Percentiles rank a stretch among this genome's conserved stretches.
Evolutionary conservation across 2,329 filamentous ascomycete species (phyloP).

Genomic region (Cladosporium austrohemisphaericum): DNA sequence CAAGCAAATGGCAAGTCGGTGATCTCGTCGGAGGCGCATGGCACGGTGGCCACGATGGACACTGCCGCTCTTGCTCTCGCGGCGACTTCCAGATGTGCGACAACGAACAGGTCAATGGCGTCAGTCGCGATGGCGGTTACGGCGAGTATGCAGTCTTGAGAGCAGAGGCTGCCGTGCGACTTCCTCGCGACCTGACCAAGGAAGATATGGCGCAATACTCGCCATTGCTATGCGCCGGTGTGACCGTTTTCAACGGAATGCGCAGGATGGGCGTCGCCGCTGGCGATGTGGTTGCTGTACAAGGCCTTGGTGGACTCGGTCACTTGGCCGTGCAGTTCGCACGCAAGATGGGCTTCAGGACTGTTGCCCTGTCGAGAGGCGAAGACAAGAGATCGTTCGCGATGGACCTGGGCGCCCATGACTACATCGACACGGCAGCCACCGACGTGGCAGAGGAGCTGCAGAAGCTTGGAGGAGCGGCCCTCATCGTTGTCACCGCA

Average conservation of each 20-base stretch:
- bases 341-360: constrained; percentile 50
- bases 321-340: constrained; percentile 54
- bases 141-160: constrained; percentile 58
- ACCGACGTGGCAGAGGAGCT: constrained; percentile 50
- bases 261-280: constrained; percentile 45
- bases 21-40: constrained; percentile 65
- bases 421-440: constrained; percentile 54
- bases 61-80: constrained; percentile 61
- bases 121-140: constrained; percentile 63
- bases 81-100: constrained; percentile 67
- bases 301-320: constrained; percentile 48
- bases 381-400: constrained; percentile 53
- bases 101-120: constrained; percentile 60
- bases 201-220: constrained; percentile 43
- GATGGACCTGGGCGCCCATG: constrained; percentile 52
- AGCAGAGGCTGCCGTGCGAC: constrained; percentile 56
- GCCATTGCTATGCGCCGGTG: constrained; percentile 48
- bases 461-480: constrained; percentile 58
- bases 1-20: constrained; percentile 58
- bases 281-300: constrained; percentile 48
- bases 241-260: constrained; percentile 53
- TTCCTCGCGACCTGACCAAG: constrained; percentile 33
- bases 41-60: constrained; percentile 64
- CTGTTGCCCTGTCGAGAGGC: constrained; percentile 50
- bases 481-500: constrained; percentile 60